Evolutionary conservation across 2,329 filamentous ascomycete species (phyloP), one percentile per base, ranked within the genome.

Genomic region (Lachnum nothofagi): DNA sequence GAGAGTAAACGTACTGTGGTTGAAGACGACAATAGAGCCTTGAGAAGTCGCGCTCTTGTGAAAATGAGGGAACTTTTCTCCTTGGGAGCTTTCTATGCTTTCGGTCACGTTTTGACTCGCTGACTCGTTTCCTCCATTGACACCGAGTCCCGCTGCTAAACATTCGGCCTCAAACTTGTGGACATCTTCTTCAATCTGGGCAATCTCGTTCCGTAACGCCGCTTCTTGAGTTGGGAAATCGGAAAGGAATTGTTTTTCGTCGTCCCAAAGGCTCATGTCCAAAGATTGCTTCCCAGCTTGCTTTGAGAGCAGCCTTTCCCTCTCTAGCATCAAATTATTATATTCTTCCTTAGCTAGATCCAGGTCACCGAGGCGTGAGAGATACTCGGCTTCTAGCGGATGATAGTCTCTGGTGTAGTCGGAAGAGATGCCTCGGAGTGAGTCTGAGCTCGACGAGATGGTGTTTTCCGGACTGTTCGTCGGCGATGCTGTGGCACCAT

Each of bases 281-380:
- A 43, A 14, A 12, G 14, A 20, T 14, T 19, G 9, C 16, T 24
- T 27, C 5, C 34, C 42, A 1, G 46, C 49, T 31, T 48, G 41
- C 4, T 37, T 33, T 16, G 4, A 17, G 7, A 39, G 22, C 3
- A 50, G 24, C 22, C n/a, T 31, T 19, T 49, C 40, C 9, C 22
- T 25, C 17, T 56, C 54, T 5, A 42, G 22, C 7, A 31, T 17
- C 23, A 51, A n/a, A 17, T 47, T 47, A 2, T 50, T 27, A 17
- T 38, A 39, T n/a, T 22, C 29, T 24, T 57, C 54, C 17, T 24
- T 31, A 12, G 45, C 47, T 12, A 57, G 44, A 44, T 57, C 54
- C 22, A 57, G 38, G 38, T 57, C 54, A 10, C 54, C 54, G 1
- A 53, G 52, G 7, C 42, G 44, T 10, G 46, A 49, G 5, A 57